Evolutionary conservation across 495 filamentous ascomycete genomes (phyloP), one percentile per base, ranked within the genome.

Genomic region (Hyaloscypha finlandica): DNA sequence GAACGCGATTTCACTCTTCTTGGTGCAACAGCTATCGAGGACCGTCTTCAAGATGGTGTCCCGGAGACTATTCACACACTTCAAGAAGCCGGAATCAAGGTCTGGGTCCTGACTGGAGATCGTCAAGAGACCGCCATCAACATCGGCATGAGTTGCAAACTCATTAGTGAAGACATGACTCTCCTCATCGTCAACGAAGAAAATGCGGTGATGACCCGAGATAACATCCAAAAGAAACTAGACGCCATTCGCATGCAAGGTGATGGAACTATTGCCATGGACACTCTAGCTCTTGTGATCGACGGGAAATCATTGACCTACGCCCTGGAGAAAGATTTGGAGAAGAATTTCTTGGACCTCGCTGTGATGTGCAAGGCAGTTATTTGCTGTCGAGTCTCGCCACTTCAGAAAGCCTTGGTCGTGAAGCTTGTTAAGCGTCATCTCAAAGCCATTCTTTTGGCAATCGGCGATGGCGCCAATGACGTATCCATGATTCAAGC

Each of bases 401-500:
- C 96, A n/a, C 83, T 99, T 66, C 96, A 99, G 75, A 99, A 99
- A 79, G 96, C 96, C 53, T 79, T 98, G 68, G 96, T 99, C 35
- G 96, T 99, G 70, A 99, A 99, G 81, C 88, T 99, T 67, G 96
- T 99, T 73, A 99, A 98, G 79, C 91, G 94, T 64, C 93, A 97
- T 74, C 84, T 93, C 67, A 94, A 96, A 76, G 88, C 94, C 22
- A 91, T 99, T 69, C 87, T 97, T 61, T 84, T 99, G 53, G 96
- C 96, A 33, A 95, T 99, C 77, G 96, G 96, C 68, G 96, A 99
- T 72, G 96, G 96, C 67, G 96, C 96, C 48, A 99, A 99, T 79
- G 96, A 98, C 72, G 96, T 98, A 20, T 97, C 93, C 32, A 99
- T 98, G 96, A 99, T 98, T 69, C 96, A 99, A 80, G 96, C 96